Evolutionary conservation across 805 yeast genomes (phyloP).

Genomic region (Groenewaldozyma tartarivorans): DNA sequence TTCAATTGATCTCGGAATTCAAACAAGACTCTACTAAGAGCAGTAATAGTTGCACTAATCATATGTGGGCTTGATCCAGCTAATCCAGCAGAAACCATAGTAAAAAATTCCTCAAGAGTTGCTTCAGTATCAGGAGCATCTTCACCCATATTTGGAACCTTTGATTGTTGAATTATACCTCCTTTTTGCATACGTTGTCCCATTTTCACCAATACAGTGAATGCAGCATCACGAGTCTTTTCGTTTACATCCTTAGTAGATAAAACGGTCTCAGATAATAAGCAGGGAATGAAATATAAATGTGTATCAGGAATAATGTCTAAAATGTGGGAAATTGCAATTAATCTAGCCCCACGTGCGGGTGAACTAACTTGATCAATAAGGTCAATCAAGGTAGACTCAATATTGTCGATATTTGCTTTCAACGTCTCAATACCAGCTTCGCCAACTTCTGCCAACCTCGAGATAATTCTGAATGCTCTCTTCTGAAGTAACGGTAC

Average conservation of each 20-base stretch:
- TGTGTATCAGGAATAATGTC: slow-evolving; percentile 54
- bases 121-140: slow-evolving; percentile 59
- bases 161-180: slow-evolving; percentile 54
- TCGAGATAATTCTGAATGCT: slow-evolving; percentile 61
- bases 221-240: slow-evolving; percentile 77
- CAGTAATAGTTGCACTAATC: slow-evolving; percentile 94
- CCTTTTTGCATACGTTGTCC: slow-evolving; percentile 63
- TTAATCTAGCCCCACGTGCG: slow-evolving; percentile 72
- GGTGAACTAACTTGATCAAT: slow-evolving; percentile 46
- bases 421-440: slow-evolving; percentile 47
- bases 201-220: slow-evolving; percentile 65
- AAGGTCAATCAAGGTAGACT: slow-evolving; percentile 43
- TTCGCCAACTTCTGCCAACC: slow-evolving; percentile 54
- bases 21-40: slow-evolving; percentile 74
- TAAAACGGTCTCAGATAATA: slow-evolving; percentile 79
- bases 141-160: slow-evolving; percentile 50
- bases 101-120: slow-evolving; percentile 70
- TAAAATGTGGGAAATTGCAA: slow-evolving; percentile 53
- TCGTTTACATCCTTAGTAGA: slow-evolving; percentile 91
- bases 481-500: slow-evolving; percentile 78
- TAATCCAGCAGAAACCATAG: slow-evolving; percentile 92
- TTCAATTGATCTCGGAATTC: slow-evolving; percentile 69
- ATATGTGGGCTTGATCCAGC: slow-evolving; percentile 91
- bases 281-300: slow-evolving; percentile 67
- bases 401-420: slow-evolving; percentile 47